Conservation (phyloP, 2,329 filamentous ascomycete species). For the Sporothrix euskadiensis region DNA sequence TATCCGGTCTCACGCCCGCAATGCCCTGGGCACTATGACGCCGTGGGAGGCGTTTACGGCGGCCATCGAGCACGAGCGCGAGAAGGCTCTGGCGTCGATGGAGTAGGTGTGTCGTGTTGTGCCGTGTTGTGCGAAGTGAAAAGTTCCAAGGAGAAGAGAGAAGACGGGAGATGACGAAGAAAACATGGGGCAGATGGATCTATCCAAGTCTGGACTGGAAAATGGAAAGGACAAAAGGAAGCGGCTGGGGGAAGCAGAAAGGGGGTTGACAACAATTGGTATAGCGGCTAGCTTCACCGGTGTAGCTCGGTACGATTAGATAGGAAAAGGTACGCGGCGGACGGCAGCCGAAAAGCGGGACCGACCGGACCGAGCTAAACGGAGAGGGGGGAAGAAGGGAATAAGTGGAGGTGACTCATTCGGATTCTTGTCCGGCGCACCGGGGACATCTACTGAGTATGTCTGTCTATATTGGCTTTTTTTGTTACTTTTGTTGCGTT, state of each 20-base stretch:
- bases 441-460: background rate
- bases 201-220: background rate
- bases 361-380: background rate
- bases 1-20: constrained; percentile 83
- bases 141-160: background rate
- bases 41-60: constrained; percentile 80
- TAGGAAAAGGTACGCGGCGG: constrained; percentile 15
- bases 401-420: constrained; percentile 13
- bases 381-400: background rate
- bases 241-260: background rate
- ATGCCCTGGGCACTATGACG: constrained; percentile 83
- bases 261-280: background rate
- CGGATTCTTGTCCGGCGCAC: background rate
- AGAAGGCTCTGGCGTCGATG: constrained; percentile 54
- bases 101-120: constrained; percentile 23
- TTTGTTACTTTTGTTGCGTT: background rate
- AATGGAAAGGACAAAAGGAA: background rate
- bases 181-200: background rate
- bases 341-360: constrained; percentile 21
- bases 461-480: background rate
- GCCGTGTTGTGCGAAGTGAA: background rate
- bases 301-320: constrained; percentile 12
- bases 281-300: background rate
- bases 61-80: constrained; percentile 59
- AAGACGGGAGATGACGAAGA: background rate